Conservation (phyloP, 139 green algal species). For the Pycnococcus provasolii region DNA sequence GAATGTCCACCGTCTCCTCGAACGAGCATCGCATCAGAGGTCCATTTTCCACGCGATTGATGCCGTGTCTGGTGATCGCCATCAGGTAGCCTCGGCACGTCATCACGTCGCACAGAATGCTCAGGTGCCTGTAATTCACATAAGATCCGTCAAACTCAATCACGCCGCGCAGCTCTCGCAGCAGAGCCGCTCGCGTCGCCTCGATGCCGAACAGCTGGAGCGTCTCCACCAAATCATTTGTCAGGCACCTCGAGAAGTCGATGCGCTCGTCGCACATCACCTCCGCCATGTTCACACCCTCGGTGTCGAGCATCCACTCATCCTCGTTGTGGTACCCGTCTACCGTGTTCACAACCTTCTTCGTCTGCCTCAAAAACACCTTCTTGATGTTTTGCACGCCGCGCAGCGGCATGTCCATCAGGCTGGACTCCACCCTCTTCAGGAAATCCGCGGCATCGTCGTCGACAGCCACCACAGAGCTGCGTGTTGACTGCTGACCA, state of each 20-base stretch:
- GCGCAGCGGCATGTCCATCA: constrained; percentile 51
- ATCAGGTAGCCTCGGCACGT: constrained; percentile 89
- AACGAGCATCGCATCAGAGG: constrained; percentile 89
- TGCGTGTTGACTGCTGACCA: constrained; percentile 6
- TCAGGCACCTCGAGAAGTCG: constrained; percentile 70
- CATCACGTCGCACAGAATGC: constrained; percentile 74
- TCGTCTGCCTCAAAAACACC: constrained; percentile 82
- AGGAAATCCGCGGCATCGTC: constrained; percentile 52
- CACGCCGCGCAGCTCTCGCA: constrained; percentile 89
- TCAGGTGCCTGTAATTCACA: constrained; percentile 94
- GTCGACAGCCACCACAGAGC: constrained; percentile 18
- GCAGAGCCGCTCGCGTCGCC: constrained; percentile 68
- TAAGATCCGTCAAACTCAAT: constrained; percentile 98
- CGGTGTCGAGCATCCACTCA: constrained; percentile 97
- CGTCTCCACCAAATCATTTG: constrained; percentile 85
- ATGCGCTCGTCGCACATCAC: constrained; percentile 81
- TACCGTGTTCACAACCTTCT: constrained; percentile 35
- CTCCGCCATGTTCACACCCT: constrained; percentile 87
- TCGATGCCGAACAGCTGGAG: constrained; percentile 93
- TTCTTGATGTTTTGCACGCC: constrained; percentile 79
- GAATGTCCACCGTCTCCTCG: constrained; percentile 98
- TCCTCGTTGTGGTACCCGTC: constrained; percentile 38
- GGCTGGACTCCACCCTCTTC: constrained; percentile 57
- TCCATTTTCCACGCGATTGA: constrained; percentile 86
- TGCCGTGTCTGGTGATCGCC: constrained; percentile 97